A percentile compares a stretch with the other conserved stretches of the same genome.
These are phyloP conservation scores for Colletotrichum echinochloae DNA, from an alignment of 2,329 filamentous ascomycete genomes.

Conservation along the genomic window DNA sequence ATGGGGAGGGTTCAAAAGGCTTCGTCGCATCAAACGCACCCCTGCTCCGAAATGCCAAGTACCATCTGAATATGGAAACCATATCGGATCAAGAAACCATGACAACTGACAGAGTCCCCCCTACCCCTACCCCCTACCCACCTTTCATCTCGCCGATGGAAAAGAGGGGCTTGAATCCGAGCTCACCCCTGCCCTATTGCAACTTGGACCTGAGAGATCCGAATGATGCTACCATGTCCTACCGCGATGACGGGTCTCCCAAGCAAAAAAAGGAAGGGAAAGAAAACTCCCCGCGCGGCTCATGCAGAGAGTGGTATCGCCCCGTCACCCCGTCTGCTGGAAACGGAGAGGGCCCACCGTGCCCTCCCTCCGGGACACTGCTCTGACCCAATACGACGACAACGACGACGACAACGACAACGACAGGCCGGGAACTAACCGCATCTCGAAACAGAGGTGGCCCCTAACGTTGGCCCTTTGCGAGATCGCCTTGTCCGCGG, in stretches of 20 bases:
- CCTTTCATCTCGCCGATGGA: neutral
- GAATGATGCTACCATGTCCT: neutral
- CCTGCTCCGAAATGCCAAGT: neutral
- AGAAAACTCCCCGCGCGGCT: neutral
- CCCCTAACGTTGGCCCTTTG: neutral
- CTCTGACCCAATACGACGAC: neutral
- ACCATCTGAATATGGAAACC: neutral
- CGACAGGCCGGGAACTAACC: neutral
- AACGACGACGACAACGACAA: neutral
- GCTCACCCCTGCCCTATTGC: neutral
- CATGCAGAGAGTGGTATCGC: neutral
- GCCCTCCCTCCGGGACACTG: neutral
- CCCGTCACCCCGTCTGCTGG: too few species aligned
- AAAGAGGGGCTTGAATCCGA: neutral
- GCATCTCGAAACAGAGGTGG: neutral
- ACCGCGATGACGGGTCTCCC: neutral
- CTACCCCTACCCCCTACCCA: too few species aligned
- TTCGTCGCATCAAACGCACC: neutral
- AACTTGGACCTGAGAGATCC: neutral
- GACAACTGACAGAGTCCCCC: neutral
- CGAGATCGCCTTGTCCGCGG: neutral
- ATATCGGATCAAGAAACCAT: slow-evolving; percentile 9
- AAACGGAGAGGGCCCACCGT: too few species aligned
- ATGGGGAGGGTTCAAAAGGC: neutral
- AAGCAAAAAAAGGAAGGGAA: neutral